phyloP scores from a whole-genome alignment of 257 asterid genomes.

The Agastache rugosa region DNA sequence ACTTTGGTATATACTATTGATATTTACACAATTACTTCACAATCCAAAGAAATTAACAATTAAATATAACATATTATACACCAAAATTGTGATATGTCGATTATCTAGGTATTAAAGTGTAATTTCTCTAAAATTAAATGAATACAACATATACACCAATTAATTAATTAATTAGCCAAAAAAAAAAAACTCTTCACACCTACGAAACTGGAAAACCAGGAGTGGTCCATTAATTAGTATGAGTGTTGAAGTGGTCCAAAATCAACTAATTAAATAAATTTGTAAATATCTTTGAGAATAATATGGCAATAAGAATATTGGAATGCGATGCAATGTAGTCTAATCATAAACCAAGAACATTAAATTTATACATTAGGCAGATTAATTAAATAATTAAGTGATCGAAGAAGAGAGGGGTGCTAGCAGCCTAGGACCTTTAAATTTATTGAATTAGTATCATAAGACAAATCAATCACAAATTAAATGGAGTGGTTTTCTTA shows the following conservation, averaged over 20 bases:
- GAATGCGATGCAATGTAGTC: conserved; percentile 7
- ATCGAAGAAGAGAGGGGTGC: neutral
- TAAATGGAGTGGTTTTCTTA: conserved; percentile 14
- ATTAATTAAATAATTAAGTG: neutral
- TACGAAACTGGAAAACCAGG: too few relatives aligned
- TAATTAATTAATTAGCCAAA: neutral
- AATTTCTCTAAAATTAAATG: neutral
- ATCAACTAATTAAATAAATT: neutral
- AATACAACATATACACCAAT: neutral
- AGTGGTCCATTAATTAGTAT: too few relatives aligned
- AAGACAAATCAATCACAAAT: conserved; percentile 30
- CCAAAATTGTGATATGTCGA: too few relatives aligned
- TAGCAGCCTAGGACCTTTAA: too few relatives aligned
- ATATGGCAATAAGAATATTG: conserved; percentile 9
- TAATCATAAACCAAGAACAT: neutral
- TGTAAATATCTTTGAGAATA: neutral
- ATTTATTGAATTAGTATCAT: conserved; percentile 21
- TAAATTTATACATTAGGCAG: neutral
- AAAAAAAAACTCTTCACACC: too few relatives aligned
- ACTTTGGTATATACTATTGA: too few relatives aligned
- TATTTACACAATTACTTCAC: too few relatives aligned
- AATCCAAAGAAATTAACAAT: too few relatives aligned
- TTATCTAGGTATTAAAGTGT: too few relatives aligned
- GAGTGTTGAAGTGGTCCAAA: neutral
- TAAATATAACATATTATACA: too few relatives aligned